Base-by-base conservation (phyloP, 768 basidiomycete genomes). In the Paxillus rubicundulus region DNA sequence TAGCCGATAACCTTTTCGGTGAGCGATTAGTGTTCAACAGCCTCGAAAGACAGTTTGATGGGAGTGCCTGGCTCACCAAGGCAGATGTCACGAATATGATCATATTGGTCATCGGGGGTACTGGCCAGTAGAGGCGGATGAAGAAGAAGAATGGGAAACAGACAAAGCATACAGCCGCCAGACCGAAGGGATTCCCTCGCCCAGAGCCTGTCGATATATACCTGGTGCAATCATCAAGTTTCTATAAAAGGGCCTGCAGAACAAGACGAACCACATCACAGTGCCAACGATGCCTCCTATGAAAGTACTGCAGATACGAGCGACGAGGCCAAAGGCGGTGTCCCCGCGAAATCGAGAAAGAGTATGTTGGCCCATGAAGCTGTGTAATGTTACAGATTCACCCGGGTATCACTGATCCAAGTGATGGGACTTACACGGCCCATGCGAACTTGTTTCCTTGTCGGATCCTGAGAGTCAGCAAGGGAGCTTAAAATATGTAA, bases 321-420 rank as follows among this genome's bases (percentile, higher is more conserved):
- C 74, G 4, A 82, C 69, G 13, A 88, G 74, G 2, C 80, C 85
- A 53, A 86, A 86, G 0, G 80, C 77, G 0, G 88, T 92, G 47
- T 92, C 89, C 1, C 88, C 89, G 40, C 85, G 77, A 61, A 88
- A 90, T 16, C 87, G 80, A 9, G 84, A 73, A 0, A 88, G 66
- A 0, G 86, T 86, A 6, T 89, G 70, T 59, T 90, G 89, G 0
- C 81, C 87, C 84, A 90, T 89, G 61, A 89, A 77, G 16, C 85
- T 87, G 50, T 16, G 1, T 24, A 30, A 12, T 5, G 44, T 30
- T 57, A 28, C 40, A 54, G 49, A 39, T 28, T 50, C 38, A 3
- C 14, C 16, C 32, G 17, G 33, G 17, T 34, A 16, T 27, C 9
- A 18, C 43, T 49, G 13, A 49, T 8, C 3, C 1, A 49, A 27